Conservation (phyloP, 2,329 filamentous ascomycete genomes). For the Hyphodiscus sp. region DNA sequence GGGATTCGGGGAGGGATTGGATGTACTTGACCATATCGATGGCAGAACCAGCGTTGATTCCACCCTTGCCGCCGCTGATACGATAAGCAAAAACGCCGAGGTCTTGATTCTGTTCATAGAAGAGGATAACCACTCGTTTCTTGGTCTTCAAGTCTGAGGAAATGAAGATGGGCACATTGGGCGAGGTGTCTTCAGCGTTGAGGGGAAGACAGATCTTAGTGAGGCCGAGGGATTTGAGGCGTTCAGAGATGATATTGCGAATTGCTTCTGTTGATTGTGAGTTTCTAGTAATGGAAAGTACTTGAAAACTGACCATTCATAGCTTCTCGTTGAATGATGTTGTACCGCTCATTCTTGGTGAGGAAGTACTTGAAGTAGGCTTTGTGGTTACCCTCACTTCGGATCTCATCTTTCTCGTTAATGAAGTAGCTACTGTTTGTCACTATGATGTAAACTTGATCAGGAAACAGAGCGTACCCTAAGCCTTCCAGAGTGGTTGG, state of each 20-base stretch:
- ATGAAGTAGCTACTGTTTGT: slow-evolving; percentile 61
- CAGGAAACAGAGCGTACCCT: slow-evolving; percentile 48
- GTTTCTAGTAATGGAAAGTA: not conserved
- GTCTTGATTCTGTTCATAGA: slow-evolving; percentile 67
- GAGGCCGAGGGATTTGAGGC: slow-evolving; percentile 57
- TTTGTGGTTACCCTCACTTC: slow-evolving; percentile 59
- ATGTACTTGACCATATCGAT: slow-evolving; percentile 54
- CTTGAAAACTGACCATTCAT: slow-evolving; percentile 60
- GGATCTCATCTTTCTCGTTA: slow-evolving; percentile 68
- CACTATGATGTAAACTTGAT: slow-evolving; percentile 7
- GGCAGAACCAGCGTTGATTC: slow-evolving; percentile 64
- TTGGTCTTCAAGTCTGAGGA: slow-evolving; percentile 48
- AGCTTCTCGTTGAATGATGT: slow-evolving; percentile 65
- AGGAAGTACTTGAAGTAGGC: slow-evolving; percentile 69
- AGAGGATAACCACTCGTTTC: slow-evolving; percentile 62
- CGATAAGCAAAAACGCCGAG: slow-evolving; percentile 71
- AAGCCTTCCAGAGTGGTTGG: slow-evolving; percentile 60
- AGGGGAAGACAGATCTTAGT: slow-evolving; percentile 56
- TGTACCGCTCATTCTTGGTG: slow-evolving; percentile 68
- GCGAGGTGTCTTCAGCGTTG: slow-evolving; percentile 37
- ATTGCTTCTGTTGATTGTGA: slow-evolving; percentile 47
- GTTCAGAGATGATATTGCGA: slow-evolving; percentile 51
- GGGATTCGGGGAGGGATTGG: slow-evolving; percentile 29
- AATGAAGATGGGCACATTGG: slow-evolving; percentile 64
- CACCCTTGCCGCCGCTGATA: slow-evolving; percentile 53